These are phyloP conservation scores for Linaria vulgaris DNA, from an alignment of 257 asterid species.

Conservation along the genomic window DNA sequence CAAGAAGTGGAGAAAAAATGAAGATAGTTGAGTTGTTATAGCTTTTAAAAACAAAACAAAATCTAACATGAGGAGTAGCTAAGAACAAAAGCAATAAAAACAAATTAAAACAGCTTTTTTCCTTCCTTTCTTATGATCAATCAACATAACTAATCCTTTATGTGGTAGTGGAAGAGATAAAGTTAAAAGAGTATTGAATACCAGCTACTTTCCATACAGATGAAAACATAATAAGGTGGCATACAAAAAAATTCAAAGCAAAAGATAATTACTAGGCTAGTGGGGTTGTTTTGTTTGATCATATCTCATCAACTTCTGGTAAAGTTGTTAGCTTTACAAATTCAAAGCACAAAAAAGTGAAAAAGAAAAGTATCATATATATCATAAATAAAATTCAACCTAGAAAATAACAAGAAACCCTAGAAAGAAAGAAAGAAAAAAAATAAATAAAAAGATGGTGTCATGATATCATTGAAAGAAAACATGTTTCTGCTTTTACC, in stretches of 20 bases:
- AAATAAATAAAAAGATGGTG: conserved; percentile 29
- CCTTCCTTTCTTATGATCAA: not conserved
- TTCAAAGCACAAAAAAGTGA: conserved; percentile 19
- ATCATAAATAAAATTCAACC: not conserved
- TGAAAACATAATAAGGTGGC: conserved; percentile 20
- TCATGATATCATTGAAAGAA: conserved; percentile 41
- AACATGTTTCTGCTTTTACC: conserved; percentile 58
- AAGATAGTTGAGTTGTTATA: not conserved
- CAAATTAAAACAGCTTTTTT: conserved; percentile 19
- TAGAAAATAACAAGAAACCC: conserved; percentile 29
- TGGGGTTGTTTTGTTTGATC: conserved; percentile 56
- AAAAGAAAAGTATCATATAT: not conserved
- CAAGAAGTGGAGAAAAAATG: conserved; percentile 23
- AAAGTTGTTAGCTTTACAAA: conserved; percentile 33
- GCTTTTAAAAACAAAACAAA: no score
- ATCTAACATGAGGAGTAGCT: no score
- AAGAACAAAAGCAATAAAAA: conserved; percentile 24
- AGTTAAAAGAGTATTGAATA: conserved; percentile 5
- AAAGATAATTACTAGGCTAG: conserved; percentile 37
- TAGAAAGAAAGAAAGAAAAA: no score
- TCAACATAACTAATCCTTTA: not conserved
- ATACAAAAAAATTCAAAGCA: conserved; percentile 27
- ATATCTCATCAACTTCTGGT: conserved; percentile 28
- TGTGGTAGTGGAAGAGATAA: conserved; percentile 36
- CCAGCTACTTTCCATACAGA: conserved; percentile 24